Evolutionary conservation across 176 grass and related monocot species (phyloP), one percentile per base, ranked within the genome.

Genomic region (Eragrostis nindensis): DNA sequence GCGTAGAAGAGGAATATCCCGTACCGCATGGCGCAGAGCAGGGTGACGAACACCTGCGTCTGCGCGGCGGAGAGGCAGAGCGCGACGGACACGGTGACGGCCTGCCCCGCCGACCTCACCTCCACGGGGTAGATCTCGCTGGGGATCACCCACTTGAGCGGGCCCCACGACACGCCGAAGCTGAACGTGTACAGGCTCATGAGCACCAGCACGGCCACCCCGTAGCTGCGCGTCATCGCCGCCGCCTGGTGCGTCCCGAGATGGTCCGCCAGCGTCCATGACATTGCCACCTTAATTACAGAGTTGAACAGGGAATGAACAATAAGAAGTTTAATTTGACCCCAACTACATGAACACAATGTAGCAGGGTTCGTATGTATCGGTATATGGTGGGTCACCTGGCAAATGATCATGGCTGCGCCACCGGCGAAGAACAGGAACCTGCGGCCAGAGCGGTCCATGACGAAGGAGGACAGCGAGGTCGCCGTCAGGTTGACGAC

Each of bases 121-220:
- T 94, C 88, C 45, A 94, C 64, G 1, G 92, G 92, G 61, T 86
- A 94, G 52, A 91, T 91, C 83, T 94, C 88, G 62, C 92, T 85
- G 5, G 82, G 82, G 2, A 94, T 53, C 43, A 94, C 79, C 92
- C 92, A 94, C 49, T 62, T 86, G 44, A 94, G 79, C 10, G 92
- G 92, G 0, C 88, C 92, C 92, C 92, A 94, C 8, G 92, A 94
- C 85, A 80, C 53, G n/a, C 92, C 92, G 46, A 88, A 94, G 60
- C 85, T 86, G 13, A 84, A 86, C 6, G 85, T 59, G 57, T 82
- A 91, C 17, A 77, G 0, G 48, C 92, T 84, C 67, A 88, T 75
- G 19, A 94, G 70, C 63, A 88, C 75, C 36, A 94, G 70, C 67
- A 91, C 74, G 0, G 79, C 88, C 73, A 83, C 14, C 24, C 74